These are phyloP conservation scores for Claviceps digitariae DNA, from an alignment of 2,329 filamentous ascomycete species.

Conservation along the genomic window DNA sequence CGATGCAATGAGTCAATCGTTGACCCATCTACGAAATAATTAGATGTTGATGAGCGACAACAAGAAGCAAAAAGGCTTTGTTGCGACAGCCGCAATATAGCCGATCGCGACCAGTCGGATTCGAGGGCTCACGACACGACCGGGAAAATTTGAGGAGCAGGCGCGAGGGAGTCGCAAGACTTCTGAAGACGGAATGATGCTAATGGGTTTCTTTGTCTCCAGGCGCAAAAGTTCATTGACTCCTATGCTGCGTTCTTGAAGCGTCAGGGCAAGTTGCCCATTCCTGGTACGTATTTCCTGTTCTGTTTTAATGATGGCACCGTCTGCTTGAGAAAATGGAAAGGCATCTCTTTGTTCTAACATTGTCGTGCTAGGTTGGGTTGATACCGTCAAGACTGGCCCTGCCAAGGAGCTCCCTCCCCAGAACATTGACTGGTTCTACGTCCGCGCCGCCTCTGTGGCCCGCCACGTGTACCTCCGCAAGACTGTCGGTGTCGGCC, in stretches of 20 bases:
- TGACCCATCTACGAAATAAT: neutral
- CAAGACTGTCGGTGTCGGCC: conserved; percentile 98
- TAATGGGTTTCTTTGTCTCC: conserved; percentile 41
- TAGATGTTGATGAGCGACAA: neutral
- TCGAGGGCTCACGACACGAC: conserved; percentile 7
- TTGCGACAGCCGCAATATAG: too few species aligned
- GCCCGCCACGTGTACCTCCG: conserved; percentile 98
- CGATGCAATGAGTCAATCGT: neutral
- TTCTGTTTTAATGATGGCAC: too few species aligned
- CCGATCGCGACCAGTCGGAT: neutral
- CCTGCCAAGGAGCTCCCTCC: conserved; percentile 94
- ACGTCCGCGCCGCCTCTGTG: conserved; percentile 79
- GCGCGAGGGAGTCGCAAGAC: conserved; percentile 61
- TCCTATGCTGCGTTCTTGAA: conserved; percentile 83
- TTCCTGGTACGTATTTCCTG: conserved; percentile 55
- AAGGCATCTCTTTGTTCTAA: neutral
- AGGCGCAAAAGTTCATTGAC: conserved; percentile 82
- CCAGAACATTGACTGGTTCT: conserved; percentile 97
- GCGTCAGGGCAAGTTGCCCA: conserved; percentile 85
- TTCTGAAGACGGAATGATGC: conserved; percentile 64
- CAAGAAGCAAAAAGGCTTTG: neutral
- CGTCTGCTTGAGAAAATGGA: neutral
- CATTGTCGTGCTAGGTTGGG: conserved; percentile 56
- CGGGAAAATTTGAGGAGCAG: conserved; percentile 39
- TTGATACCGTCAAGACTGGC: conserved; percentile 98